Conservation (phyloP, 306 rosid species). For the Leucaena leucocephala region DNA sequence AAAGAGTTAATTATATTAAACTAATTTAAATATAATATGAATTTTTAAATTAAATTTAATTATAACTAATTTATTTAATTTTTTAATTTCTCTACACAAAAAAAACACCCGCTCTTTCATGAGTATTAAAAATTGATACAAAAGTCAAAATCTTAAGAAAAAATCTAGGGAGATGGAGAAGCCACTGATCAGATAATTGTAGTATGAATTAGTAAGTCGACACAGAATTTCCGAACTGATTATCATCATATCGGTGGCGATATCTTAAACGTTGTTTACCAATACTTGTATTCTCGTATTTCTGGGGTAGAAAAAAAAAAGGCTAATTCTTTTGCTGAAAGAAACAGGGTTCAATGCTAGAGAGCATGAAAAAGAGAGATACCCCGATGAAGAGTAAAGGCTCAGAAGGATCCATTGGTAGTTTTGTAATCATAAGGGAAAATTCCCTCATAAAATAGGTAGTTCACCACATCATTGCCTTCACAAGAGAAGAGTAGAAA, state of each 20-base stretch:
- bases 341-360: too few relatives aligned
- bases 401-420: conserved; percentile 99
- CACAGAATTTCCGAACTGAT: conserved; percentile 52
- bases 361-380: neutral
- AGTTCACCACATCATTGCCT: conserved; percentile 68
- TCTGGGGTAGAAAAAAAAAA: neutral
- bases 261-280: neutral
- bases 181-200: conserved; percentile 92
- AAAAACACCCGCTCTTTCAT: too few relatives aligned
- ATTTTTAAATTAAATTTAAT: too few relatives aligned
- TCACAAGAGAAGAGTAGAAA: neutral
- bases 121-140: too few relatives aligned
- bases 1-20: too few relatives aligned
- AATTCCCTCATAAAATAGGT: conserved; percentile 84
- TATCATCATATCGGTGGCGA: conserved; percentile 68
- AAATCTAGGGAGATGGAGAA: neutral
- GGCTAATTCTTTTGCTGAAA: too few relatives aligned
- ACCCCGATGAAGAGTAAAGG: conserved; percentile 23
- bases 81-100: too few relatives aligned
- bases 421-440: conserved; percentile 63
- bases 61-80: too few relatives aligned
- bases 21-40: too few relatives aligned
- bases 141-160: neutral
- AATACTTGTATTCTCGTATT: neutral
- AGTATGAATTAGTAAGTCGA: conserved; percentile 72